These are phyloP conservation scores for Penicillium waksmanii DNA, from an alignment of 495 filamentous ascomycete species.

Conservation along the genomic window DNA sequence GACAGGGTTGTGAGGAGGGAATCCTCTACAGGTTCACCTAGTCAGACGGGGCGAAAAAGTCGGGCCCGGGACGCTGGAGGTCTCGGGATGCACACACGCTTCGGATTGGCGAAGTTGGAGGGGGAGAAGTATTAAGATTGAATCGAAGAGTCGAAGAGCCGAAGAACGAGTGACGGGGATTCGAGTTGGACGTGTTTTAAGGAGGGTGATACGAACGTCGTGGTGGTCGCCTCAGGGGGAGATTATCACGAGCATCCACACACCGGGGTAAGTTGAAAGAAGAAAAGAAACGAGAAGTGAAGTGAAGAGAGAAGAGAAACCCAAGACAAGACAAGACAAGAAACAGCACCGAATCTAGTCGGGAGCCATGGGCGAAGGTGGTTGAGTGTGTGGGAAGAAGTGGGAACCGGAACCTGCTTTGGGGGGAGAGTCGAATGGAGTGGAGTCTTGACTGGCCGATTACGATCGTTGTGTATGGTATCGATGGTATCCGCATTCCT, in stretches of 20 bases:
- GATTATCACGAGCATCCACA: conserved; percentile 6
- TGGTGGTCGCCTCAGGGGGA: conserved; percentile 13
- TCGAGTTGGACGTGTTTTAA: conserved; percentile 14
- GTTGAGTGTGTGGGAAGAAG: conserved; percentile 48
- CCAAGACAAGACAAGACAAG: neutral
- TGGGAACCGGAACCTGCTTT: conserved; percentile 71
- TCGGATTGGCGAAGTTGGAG: neutral
- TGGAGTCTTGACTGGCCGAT: neutral
- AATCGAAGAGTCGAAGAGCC: neutral
- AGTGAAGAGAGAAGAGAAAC: conserved; percentile 15
- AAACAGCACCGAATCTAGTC: conserved; percentile 30
- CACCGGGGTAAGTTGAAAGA: conserved; percentile 45
- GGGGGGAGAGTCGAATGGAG: neutral
- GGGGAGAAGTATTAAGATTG: neutral
- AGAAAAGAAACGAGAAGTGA: conserved; percentile 11
- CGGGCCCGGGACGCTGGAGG: conserved; percentile 9
- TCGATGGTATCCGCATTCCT: conserved; percentile 25
- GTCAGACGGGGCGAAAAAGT: conserved; percentile 5
- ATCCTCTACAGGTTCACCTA: neutral
- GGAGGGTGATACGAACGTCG: conserved; percentile 15
- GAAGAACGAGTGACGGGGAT: conserved; percentile 8
- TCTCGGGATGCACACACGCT: conserved; percentile 1
- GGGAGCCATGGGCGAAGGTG: conserved; percentile 73
- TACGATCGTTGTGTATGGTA: conserved; percentile 8
- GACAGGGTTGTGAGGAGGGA: neutral